Conservation (phyloP, 257 asterid genomes). For the Capsicum chinense region DNA sequence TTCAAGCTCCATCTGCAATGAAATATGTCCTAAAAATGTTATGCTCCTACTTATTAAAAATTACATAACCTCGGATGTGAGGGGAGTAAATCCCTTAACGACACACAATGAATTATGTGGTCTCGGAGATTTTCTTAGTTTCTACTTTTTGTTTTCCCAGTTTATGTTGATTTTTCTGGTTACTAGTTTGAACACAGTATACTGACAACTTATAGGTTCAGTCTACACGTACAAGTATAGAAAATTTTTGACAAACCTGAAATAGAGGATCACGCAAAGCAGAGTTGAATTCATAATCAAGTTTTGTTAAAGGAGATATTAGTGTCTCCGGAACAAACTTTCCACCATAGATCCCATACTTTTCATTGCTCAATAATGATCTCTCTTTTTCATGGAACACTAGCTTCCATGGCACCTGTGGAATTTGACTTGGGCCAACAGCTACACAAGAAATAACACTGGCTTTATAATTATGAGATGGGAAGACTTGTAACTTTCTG, state of each 20-base stretch:
- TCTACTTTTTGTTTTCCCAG: too few species aligned
- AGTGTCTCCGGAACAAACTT: conserved; percentile 72
- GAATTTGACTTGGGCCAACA: conserved; percentile 25
- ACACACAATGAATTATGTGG: too few species aligned
- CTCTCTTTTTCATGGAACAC: conserved; percentile 34
- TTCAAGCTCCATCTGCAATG: conserved; percentile 53
- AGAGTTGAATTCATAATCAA: conserved; percentile 53
- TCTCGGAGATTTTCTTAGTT: too few species aligned
- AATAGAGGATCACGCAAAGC: conserved; percentile 52
- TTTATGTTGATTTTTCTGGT: too few species aligned
- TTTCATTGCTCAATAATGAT: conserved; percentile 41
- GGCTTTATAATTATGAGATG: not conserved
- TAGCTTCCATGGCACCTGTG: not conserved
- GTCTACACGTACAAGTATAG: not conserved
- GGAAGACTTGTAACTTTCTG: not conserved
- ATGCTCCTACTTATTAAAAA: too few species aligned
- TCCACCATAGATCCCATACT: conserved; percentile 78
- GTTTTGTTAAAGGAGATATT: conserved; percentile 53
- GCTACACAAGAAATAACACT: conserved; percentile 8
- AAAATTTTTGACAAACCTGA: conserved; percentile 47
- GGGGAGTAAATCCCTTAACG: too few species aligned
- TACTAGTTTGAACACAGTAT: too few species aligned
- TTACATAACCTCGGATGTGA: too few species aligned
- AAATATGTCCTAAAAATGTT: too few species aligned
- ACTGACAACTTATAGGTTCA: too few species aligned